phyloP scores from a whole-genome alignment of 371 early-diverging fungal genomes.

The Lichtheimia ramosa region DNA sequence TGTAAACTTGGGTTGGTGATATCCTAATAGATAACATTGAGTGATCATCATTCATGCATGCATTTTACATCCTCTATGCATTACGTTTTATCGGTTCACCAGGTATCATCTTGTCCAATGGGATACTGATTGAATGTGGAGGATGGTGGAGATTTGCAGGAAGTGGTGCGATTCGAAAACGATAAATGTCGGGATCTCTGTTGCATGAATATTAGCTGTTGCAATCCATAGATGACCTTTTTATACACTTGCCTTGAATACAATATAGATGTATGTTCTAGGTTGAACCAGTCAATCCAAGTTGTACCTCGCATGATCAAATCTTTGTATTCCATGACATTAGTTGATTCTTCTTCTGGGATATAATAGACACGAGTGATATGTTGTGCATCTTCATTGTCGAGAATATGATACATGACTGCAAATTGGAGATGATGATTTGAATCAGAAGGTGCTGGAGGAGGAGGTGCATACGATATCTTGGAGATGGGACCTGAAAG shows the following conservation, averaged over 20 bases:
- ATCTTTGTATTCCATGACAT: slow-evolving; percentile 37
- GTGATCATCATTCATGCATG: background rate
- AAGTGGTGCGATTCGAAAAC: slow-evolving; percentile 33
- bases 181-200: slow-evolving; percentile 44
- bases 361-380: slow-evolving; percentile 37
- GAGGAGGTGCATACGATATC: slow-evolving; percentile 16
- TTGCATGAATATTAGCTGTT: background rate
- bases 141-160: slow-evolving; percentile 19
- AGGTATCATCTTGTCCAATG: slow-evolving; percentile 9
- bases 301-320: slow-evolving; percentile 37
- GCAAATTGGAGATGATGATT: slow-evolving; percentile 23
- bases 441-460: background rate
- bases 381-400: slow-evolving; percentile 32
- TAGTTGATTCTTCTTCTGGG: background rate
- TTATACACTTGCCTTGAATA: slow-evolving; percentile 36
- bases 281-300: slow-evolving; percentile 32
- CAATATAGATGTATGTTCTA: slow-evolving; percentile 31
- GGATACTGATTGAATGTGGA: slow-evolving; percentile 21
- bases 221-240: background rate
- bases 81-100: slow-evolving; percentile 32
- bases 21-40: slow-evolving; percentile 11
- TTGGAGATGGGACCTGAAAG: slow-evolving; percentile 32
- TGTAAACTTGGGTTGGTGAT: slow-evolving; percentile 25
- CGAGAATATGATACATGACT: slow-evolving; percentile 34
- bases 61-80: background rate